These are phyloP conservation scores for Trichaptum fuscoviolaceum DNA, from an alignment of 768 basidiomycete species.

Conservation along the genomic window DNA sequence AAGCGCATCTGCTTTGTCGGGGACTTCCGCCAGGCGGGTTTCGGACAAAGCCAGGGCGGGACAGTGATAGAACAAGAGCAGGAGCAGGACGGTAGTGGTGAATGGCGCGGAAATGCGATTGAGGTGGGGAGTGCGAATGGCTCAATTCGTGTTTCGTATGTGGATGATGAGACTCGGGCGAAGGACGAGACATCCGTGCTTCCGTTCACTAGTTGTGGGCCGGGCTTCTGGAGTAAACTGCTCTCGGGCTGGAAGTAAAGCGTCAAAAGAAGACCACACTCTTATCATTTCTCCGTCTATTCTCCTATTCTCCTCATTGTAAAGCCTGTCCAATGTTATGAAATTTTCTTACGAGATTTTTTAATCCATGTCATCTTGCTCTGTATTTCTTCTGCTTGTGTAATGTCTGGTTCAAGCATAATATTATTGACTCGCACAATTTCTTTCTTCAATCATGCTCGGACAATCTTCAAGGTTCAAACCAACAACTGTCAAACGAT, in stretches of 20 bases:
- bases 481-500: no score
- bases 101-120: background rate
- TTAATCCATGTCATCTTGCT: no score
- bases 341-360: no score
- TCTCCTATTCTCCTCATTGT: no score
- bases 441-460: no score
- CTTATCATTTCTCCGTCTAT: no score
- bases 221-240: background rate
- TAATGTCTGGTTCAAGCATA: no score
- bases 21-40: constrained; percentile 15
- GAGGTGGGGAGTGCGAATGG: background rate
- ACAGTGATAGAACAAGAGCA: background rate
- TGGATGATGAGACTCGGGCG: background rate
- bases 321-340: no score
- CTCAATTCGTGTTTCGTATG: background rate
- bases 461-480: no score
- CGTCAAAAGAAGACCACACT: no score
- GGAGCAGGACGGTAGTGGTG: background rate
- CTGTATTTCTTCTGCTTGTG: no score
- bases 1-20: constrained; percentile 38
- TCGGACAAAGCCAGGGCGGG: background rate
- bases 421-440: no score
- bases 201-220: background rate
- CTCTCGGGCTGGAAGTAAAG: background rate
- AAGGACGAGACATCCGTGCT: background rate